A percentile compares a stretch with the other conserved stretches of the same genome.
These are phyloP conservation scores for Eimeria maxima DNA, from an alignment of 169 alveolate genomes.

Conservation along the genomic window DNA sequence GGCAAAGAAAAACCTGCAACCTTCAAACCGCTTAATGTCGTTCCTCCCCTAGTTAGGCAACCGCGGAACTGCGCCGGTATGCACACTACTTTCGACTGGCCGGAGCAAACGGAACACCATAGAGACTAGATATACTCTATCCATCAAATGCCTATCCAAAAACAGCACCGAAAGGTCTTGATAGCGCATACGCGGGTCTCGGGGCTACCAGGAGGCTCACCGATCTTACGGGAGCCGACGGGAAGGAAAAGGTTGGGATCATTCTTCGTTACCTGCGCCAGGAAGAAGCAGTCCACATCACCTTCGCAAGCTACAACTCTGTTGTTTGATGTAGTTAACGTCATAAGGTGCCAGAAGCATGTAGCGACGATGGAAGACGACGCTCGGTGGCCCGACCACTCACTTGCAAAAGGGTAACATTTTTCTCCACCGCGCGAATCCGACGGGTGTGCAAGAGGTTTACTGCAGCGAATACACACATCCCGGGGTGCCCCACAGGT, in stretches of 20 bases:
- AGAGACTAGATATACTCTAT: neutral
- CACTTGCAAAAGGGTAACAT: conserved; percentile 75
- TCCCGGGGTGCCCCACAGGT: neutral
- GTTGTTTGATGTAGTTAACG: no score
- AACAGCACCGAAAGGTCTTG: neutral
- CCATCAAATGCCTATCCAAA: neutral
- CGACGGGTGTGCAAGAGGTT: conserved; percentile 80
- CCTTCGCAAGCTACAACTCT: neutral
- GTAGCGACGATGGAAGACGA: neutral
- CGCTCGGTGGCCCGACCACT: neutral
- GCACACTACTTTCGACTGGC: neutral
- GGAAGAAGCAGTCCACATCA: neutral
- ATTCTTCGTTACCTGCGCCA: conserved; percentile 61
- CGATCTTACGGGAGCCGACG: conserved; percentile 54
- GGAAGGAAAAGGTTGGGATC: conserved; percentile 55
- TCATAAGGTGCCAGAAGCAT: neutral
- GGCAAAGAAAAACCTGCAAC: neutral
- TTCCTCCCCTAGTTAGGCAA: neutral
- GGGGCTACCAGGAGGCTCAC: conserved; percentile 16
- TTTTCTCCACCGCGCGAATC: conserved; percentile 74
- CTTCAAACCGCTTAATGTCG: neutral
- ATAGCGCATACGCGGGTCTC: neutral
- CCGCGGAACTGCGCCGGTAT: neutral
- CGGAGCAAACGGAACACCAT: neutral
- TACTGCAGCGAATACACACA: conserved; percentile 10